Conservation (phyloP, 2,329 filamentous ascomycete genomes). For the Hymenoscyphus salicellus region DNA sequence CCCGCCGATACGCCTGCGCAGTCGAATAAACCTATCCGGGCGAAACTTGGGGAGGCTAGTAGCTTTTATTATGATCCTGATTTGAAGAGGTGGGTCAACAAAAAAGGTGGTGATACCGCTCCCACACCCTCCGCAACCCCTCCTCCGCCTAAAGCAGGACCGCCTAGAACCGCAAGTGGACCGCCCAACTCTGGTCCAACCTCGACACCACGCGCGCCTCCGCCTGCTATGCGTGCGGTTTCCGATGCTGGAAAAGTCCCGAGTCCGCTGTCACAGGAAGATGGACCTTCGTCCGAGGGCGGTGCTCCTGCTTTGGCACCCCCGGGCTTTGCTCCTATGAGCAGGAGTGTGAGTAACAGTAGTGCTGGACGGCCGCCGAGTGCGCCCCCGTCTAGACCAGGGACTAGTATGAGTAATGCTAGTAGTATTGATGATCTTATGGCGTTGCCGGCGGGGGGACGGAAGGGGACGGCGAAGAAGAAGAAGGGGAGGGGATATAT, state of each 20-base stretch:
- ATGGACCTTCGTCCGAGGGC: constrained; percentile 9
- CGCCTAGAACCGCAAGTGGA: constrained; percentile 37
- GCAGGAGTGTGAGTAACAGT: constrained; percentile 28
- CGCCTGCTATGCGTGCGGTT: constrained; percentile 1
- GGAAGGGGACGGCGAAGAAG: constrained; percentile 57
- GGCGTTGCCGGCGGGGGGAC: constrained; percentile 66
- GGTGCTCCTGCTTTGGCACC: constrained; percentile 15
- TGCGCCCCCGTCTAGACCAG: constrained; percentile 62
- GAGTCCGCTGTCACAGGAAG: constrained; percentile 20
- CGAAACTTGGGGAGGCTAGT: constrained; percentile 91
- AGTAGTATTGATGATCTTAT: constrained; percentile 92
- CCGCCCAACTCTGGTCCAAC: constrained; percentile 12
- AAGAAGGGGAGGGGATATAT: constrained; percentile 82
- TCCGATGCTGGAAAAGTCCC: constrained; percentile 34
- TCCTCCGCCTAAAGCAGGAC: constrained; percentile 67
- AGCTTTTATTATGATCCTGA: constrained; percentile 93
- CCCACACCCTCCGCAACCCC: constrained; percentile 65
- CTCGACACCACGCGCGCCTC: constrained; percentile 7
- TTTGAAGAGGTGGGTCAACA: constrained; percentile 98
- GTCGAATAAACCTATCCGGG: constrained; percentile 72
- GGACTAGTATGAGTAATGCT: constrained; percentile 84
- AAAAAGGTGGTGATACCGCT: constrained; percentile 68
- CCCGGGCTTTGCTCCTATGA: constrained; percentile 22
- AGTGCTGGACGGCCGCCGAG: constrained; percentile 27
- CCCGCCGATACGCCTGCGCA: constrained; percentile 36